Evolutionary conservation across 306 rosid genomes (phyloP), one percentile per base, ranked within the genome.

Genomic region (Sicyos edulis): DNA sequence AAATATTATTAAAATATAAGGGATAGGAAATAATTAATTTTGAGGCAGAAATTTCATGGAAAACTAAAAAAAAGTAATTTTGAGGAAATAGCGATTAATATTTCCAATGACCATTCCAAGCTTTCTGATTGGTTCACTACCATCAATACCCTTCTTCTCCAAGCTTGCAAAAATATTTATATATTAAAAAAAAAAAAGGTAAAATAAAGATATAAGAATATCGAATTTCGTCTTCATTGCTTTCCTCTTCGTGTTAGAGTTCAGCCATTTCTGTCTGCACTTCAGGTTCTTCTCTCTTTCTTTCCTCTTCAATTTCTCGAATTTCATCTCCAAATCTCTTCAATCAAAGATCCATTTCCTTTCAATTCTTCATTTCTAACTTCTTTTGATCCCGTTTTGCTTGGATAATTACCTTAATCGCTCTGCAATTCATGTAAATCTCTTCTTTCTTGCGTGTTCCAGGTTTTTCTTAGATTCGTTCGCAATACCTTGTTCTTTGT

Each of bases 231-330:
- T 21, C 13, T 47, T 21, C 21, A 69, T 50, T 49, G 45, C 73
- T 69, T 44, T 68, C 44, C 57, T 69, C 73, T n/a, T 24, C 72
- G 72, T 68, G 72, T 67, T 26, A 20, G 14, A 42, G 54, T 68
- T 49, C 72, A 21, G 32, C 72, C 72, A 68, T 68, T 68, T 22
- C 57, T 67, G 55, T 67, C 72, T 67, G 56, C 56, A 47, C 57
- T 49, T 68, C 72, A 68, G 72, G 72, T 68, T 68, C 72, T 68
- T 68, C 72, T 42, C 7, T 67, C 72, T 22, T 40, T 13, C 56
- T 49, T 67, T 49, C 17, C 20, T 40, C 32, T 67, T 67, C 15
- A 1, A 19, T 50, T 3, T 3, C 56, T 68, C 13, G 0, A 45
- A 5, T 11, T 45, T 66, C 54, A 45, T 29, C 16, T 21, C 8